These are phyloP conservation scores for Capsicum pubescens DNA, from an alignment of 257 asterid species.

Conservation along the genomic window DNA sequence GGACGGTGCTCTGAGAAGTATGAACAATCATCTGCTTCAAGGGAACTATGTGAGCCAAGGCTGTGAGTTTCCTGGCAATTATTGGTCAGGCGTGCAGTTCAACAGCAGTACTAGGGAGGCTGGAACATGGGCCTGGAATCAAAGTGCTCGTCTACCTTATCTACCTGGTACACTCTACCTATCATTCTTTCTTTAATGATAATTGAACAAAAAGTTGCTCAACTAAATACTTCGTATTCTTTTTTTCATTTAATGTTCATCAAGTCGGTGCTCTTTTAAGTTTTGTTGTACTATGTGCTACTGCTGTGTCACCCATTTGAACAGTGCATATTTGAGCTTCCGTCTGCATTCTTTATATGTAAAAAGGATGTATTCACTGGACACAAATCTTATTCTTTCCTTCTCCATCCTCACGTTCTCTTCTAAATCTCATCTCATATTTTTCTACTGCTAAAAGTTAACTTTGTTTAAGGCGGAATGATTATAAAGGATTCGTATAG, in stretches of 20 bases:
- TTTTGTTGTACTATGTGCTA: slow-evolving; percentile 2
- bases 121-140: slow-evolving; percentile 62
- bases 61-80: slow-evolving; percentile 63
- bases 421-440: slow-evolving; percentile 15
- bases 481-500: background rate
- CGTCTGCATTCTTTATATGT: background rate
- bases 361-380: background rate
- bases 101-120: slow-evolving; percentile 55
- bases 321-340: background rate
- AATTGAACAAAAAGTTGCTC: too few species aligned
- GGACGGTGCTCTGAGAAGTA: slow-evolving; percentile 48
- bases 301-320: slow-evolving; percentile 14
- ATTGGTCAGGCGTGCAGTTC: slow-evolving; percentile 67
- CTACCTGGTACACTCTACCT: slow-evolving; percentile 55
- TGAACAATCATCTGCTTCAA: slow-evolving; percentile 52
- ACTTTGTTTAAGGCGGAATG: background rate
- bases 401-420: background rate
- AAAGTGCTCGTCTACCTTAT: slow-evolving; percentile 49
- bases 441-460: slow-evolving; percentile 5
- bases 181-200: slow-evolving; percentile 8
- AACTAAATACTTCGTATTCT: background rate
- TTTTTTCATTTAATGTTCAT: slow-evolving; percentile 21
- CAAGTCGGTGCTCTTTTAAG: background rate
- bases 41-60: slow-evolving; percentile 67
- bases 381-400: slow-evolving; percentile 14